Conservation (phyloP, 345 rosid genomes). For the Excoecaria cochinchinensis region DNA sequence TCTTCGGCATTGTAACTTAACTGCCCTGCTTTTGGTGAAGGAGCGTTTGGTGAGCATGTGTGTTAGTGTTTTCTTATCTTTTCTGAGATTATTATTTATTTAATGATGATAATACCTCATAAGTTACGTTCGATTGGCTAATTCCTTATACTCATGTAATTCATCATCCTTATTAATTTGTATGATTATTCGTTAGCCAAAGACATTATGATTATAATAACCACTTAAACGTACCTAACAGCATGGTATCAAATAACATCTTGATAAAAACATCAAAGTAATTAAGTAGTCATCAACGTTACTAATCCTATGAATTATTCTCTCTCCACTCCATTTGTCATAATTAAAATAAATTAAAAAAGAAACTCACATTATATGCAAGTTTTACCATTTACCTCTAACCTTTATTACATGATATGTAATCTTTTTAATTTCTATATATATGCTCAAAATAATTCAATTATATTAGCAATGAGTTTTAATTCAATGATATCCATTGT, state of each 20-base stretch:
- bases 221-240: slow-evolving; percentile 23
- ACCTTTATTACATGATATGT: too few relatives aligned
- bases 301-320: background rate
- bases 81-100: background rate
- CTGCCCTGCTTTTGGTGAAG: too few relatives aligned
- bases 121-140: slow-evolving; percentile 9
- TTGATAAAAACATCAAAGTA: background rate
- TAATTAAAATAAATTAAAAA: too few relatives aligned
- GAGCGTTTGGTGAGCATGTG: background rate
- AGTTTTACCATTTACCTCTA: too few relatives aligned
- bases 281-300: background rate
- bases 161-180: background rate
- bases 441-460: too few relatives aligned
- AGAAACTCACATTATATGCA: too few relatives aligned
- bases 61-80: background rate
- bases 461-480: too few relatives aligned
- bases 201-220: slow-evolving; percentile 20
- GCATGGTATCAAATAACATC: background rate
- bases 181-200: slow-evolving; percentile 3
- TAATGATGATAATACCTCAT: slow-evolving; percentile 13
- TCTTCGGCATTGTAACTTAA: too few relatives aligned
- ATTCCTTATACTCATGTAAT: slow-evolving; percentile 2
- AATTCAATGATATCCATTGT: too few relatives aligned
- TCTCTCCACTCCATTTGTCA: too few relatives aligned
- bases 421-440: too few relatives aligned